phyloP scores from a whole-genome alignment of 352 stramenopile species.

The Globisporangium canariense region DNA sequence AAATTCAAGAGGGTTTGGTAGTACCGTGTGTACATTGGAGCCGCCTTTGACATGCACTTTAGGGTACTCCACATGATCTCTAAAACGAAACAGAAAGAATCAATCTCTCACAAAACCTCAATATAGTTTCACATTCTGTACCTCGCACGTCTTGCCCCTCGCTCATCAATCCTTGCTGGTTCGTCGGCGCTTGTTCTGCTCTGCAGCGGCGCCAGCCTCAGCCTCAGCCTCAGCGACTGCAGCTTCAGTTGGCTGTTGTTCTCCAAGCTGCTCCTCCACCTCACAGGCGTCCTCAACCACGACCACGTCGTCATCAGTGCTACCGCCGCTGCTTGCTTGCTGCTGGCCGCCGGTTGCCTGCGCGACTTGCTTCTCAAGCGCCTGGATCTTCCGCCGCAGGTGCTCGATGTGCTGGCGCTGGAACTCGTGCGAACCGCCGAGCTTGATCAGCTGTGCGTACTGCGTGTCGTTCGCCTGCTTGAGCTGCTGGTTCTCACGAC shows the following conservation, averaged over 20 bases:
- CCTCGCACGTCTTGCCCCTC: background rate
- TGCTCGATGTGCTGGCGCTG: slow-evolving; percentile 16
- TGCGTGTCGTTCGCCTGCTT: slow-evolving; percentile 8
- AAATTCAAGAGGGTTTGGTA: too few species aligned
- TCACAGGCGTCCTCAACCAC: background rate
- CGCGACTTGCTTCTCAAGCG: slow-evolving; percentile 5
- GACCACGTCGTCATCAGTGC: background rate
- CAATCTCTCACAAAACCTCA: too few species aligned
- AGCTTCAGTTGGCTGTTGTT: background rate
- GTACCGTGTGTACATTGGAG: too few species aligned
- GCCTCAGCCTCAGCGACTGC: background rate
- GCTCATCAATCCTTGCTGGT: background rate
- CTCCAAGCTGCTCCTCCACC: background rate
- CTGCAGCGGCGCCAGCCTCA: background rate
- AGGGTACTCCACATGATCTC: too few species aligned
- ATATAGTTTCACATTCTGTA: too few species aligned
- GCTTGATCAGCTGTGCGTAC: slow-evolving; percentile 15
- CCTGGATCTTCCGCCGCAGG: slow-evolving; percentile 12
- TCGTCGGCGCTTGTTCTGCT: slow-evolving; percentile 1
- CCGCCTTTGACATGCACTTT: too few species aligned
- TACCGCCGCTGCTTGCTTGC: background rate
- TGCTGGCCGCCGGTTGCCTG: background rate
- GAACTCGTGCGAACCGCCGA: slow-evolving; percentile 15
- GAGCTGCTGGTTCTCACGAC: slow-evolving; percentile 10
- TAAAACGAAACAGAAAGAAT: too few species aligned